Conservation (phyloP, 2,329 filamentous ascomycete genomes). For the Alternaria metachromatica region DNA sequence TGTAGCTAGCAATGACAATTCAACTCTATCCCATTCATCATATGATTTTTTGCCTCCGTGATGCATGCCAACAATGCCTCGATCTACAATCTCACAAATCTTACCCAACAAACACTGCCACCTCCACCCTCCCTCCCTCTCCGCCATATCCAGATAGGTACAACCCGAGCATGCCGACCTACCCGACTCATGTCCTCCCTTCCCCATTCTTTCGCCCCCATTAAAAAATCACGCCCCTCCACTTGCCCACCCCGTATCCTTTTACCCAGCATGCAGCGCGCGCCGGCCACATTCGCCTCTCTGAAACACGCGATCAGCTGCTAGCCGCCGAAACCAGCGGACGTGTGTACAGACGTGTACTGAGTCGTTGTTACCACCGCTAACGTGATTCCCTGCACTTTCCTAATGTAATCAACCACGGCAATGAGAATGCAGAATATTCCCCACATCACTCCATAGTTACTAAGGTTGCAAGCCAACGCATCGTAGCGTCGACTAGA, state of each 20-base stretch:
- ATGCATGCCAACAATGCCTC: not conserved
- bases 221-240: not conserved
- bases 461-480: not conserved
- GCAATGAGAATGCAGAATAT: not conserved
- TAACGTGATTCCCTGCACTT: not conserved
- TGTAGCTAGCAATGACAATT: slow-evolving; percentile 1
- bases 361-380: not conserved
- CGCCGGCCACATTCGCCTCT: not conserved
- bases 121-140: not conserved
- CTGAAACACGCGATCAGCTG: not conserved
- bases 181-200: not conserved
- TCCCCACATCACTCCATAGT: slow-evolving; percentile 1
- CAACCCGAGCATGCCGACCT: not conserved
- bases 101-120: not conserved
- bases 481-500: not conserved
- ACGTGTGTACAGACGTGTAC: not conserved
- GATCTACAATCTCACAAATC: not conserved
- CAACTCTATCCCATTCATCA: not conserved
- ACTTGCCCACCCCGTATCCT: not conserved
- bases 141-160: not conserved
- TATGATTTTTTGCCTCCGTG: not conserved
- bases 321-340: not conserved
- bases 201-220: not conserved
- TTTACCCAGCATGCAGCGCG: not conserved
- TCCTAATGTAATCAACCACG: not conserved